Evolutionary conservation across 108 stramenopile species (phyloP), one percentile per base, ranked within the genome.

Genomic region (Cyclotella choctawhatcheeana): DNA sequence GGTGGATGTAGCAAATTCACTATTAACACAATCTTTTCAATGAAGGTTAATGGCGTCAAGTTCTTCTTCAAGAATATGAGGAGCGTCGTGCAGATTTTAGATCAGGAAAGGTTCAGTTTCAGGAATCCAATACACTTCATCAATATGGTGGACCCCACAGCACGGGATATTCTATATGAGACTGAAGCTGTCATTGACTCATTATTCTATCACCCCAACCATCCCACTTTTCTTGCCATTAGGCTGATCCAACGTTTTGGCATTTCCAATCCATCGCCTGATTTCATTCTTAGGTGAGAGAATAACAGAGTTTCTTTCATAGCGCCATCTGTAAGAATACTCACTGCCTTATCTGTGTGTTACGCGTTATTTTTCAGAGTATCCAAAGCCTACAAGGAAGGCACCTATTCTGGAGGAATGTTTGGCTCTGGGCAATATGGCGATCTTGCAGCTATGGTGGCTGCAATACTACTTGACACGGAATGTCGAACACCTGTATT

Each of bases 231-330:
- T 75, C 45, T 90, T 33, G 58, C 84, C 18, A 58, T 56, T 8
- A 43, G 81, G n/a, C 27, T 86, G 5, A 74, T 84, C 22, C 85
- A 90, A 55, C 65, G 81, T 14, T 73, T 85, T 30, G 78, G 76
- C 8, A 66, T 81, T 29, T 83, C 82, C 0, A 90, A 90, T 64
- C 86, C 89, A 14, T 77, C 78, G 0, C 86, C 89, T 6, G 26
- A 80, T 8, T 85, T 70, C 55, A 71, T 90, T n/a, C n/a, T n/a
- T n/a, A n/a, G n/a, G n/a, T n/a, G n/a, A n/a, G n/a, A n/a, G n/a
- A n/a, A n/a, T n/a, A n/a, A n/a, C n/a, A n/a, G n/a, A n/a, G n/a
- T n/a, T n/a, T n/a, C n/a, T n/a, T n/a, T n/a, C n/a, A n/a, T n/a
- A n/a, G n/a, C n/a, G n/a, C n/a, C n/a, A n/a, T n/a, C n/a, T n/a